Evolutionary conservation across 164 flowering plant genomes (phyloP).

Genomic region (Macadamia tetraphylla): DNA sequence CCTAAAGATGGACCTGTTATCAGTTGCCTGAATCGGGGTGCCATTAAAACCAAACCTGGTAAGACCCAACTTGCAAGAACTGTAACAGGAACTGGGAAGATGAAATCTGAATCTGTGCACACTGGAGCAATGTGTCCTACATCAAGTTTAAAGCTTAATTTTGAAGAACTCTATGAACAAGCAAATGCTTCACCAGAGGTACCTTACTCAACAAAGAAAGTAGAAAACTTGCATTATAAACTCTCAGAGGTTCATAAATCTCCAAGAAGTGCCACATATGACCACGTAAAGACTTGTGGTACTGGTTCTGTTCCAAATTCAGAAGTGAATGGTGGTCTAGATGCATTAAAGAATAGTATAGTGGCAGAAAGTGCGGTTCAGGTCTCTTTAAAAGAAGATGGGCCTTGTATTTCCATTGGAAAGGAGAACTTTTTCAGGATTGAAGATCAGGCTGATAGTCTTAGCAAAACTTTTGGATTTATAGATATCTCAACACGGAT

Average conservation of each 20-base stretch:
- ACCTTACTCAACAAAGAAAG: neutral
- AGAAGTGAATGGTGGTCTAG: constrained; percentile 7
- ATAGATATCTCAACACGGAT: constrained; percentile 13
- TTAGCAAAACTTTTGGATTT: constrained; percentile 15
- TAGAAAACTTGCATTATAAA: no score
- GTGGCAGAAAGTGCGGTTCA: neutral
- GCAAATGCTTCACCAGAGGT: constrained; percentile 19
- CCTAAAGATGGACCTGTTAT: constrained; percentile 16
- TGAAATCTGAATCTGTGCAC: constrained; percentile 16
- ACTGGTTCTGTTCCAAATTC: constrained; percentile 5
- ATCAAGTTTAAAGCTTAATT: constrained; percentile 17
- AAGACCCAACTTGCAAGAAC: constrained; percentile 29
- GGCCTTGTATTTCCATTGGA: neutral
- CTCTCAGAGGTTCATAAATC: neutral
- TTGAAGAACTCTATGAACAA: constrained; percentile 16
- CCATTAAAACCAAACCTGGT: constrained; percentile 25
- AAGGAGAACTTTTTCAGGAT: constrained; percentile 21
- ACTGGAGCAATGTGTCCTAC: constrained; percentile 7
- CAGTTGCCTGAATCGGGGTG: constrained; percentile 22
- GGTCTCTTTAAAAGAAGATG: constrained; percentile 11
- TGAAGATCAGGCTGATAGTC: constrained; percentile 20
- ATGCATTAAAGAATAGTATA: constrained; percentile 2
- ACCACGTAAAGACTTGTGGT: constrained; percentile 8
- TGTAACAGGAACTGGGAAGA: constrained; percentile 5
- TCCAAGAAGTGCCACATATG: neutral